Conservation (phyloP, 257 asterid species). For the Linaria vulgaris region DNA sequence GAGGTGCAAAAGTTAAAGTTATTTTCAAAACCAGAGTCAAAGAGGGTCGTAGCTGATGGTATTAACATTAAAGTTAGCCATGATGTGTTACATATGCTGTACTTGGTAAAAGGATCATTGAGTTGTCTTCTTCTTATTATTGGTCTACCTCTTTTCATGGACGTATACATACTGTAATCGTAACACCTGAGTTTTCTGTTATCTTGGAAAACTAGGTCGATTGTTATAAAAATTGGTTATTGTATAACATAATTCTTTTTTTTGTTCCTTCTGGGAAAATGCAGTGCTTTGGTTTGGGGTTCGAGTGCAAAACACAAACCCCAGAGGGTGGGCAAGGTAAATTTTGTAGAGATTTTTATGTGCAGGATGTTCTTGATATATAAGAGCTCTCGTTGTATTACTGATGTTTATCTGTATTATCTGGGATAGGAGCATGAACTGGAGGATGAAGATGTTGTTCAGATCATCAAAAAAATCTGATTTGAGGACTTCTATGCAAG, state of each 20-base stretch:
- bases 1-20: too few species aligned
- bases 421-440: slow-evolving; percentile 84
- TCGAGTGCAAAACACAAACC: slow-evolving; percentile 99
- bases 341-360: neutral
- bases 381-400: neutral
- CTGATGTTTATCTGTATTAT: slow-evolving; percentile 10
- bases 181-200: neutral
- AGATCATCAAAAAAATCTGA: slow-evolving; percentile 87
- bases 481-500: neutral
- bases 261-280: slow-evolving; percentile 15
- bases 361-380: neutral
- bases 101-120: too few species aligned
- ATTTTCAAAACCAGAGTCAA: too few species aligned
- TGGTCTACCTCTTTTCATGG: neutral
- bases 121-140: neutral
- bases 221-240: neutral
- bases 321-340: slow-evolving; percentile 97
- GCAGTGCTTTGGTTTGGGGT: slow-evolving; percentile 98
- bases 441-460: slow-evolving; percentile 98
- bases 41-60: too few species aligned
- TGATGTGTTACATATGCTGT: too few species aligned
- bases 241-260: slow-evolving; percentile 25
- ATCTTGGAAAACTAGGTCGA: too few species aligned
- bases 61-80: too few species aligned
- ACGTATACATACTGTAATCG: neutral